A percentile compares a stretch with the other conserved stretches of the same genome.
phyloP scores from a whole-genome alignment of 306 rosid species.

The Sicyos edulis region DNA sequence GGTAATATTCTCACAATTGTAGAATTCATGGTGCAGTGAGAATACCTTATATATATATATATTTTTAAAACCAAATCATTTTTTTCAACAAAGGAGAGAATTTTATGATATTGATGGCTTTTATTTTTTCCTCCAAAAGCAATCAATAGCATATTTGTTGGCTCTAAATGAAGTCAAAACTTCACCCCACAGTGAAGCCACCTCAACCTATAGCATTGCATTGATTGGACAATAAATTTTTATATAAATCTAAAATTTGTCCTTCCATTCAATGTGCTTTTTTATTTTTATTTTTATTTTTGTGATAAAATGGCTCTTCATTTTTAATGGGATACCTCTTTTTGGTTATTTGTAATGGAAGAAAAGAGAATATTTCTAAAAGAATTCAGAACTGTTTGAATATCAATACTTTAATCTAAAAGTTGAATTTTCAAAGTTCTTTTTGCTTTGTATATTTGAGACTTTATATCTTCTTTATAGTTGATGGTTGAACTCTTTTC shows the following conservation, averaged over 20 bases:
- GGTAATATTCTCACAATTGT: not conserved
- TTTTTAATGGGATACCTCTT: not conserved
- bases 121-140: not conserved
- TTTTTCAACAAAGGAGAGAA: not conserved
- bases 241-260: not conserved
- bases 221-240: not conserved
- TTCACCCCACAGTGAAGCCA: conserved; percentile 6
- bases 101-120: not conserved
- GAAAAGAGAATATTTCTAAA: not conserved
- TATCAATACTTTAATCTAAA: not conserved
- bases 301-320: not conserved
- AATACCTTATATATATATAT: not conserved
- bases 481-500: not conserved
- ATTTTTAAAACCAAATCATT: not conserved
- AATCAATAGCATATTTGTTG: conserved; percentile 15
- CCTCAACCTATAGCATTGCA: not conserved
- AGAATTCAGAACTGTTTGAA: not conserved
- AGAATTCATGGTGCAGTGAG: not conserved
- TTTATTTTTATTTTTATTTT: no score
- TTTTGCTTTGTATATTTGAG: not conserved
- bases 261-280: not conserved
- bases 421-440: not conserved
- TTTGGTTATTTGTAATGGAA: not conserved
- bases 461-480: not conserved
- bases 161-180: conserved; percentile 15